A percentile compares a stretch with the other conserved stretches of the same genome.
Conservation (phyloP, 2,329 filamentous ascomycete genomes). For the Exophiala mesophila region DNA sequence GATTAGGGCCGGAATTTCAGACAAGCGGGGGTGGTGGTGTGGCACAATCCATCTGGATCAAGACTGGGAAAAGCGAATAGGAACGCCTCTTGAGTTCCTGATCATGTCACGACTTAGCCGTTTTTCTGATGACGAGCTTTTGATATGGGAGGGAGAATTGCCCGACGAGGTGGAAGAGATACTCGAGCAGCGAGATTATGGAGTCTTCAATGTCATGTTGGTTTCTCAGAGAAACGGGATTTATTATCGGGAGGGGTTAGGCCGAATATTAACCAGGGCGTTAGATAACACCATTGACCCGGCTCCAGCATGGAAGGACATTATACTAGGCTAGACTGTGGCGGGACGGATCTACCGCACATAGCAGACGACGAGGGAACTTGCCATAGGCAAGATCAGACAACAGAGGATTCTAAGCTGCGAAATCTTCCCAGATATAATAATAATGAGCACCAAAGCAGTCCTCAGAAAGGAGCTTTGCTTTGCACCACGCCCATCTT, state of each 20-base stretch:
- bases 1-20: constrained; percentile 25
- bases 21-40: constrained; percentile 24
- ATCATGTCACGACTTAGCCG: constrained; percentile 24
- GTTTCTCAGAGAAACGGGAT: constrained; percentile 21
- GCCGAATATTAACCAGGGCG: constrained; percentile 22
- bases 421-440: too few relatives aligned
- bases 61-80: constrained; percentile 16
- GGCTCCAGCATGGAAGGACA: constrained; percentile 24
- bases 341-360: too few relatives aligned
- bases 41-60: constrained; percentile 26
- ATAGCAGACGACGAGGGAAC: too few relatives aligned
- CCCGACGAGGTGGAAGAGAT: constrained; percentile 24
- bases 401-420: too few relatives aligned
- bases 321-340: constrained; percentile 25
- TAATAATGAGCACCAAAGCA: too few relatives aligned
- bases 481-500: too few relatives aligned
- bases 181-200: constrained; percentile 18
- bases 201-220: constrained; percentile 26
- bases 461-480: too few relatives aligned
- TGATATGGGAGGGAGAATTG: constrained; percentile 21
- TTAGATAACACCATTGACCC: constrained; percentile 21
- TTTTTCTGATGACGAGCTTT: constrained; percentile 26
- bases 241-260: constrained; percentile 25
- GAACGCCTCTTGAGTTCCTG: constrained; percentile 22
- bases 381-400: too few relatives aligned